Base-by-base conservation (phyloP, 1,284 basidiomycete species). In the Tausonia pullulans region DNA sequence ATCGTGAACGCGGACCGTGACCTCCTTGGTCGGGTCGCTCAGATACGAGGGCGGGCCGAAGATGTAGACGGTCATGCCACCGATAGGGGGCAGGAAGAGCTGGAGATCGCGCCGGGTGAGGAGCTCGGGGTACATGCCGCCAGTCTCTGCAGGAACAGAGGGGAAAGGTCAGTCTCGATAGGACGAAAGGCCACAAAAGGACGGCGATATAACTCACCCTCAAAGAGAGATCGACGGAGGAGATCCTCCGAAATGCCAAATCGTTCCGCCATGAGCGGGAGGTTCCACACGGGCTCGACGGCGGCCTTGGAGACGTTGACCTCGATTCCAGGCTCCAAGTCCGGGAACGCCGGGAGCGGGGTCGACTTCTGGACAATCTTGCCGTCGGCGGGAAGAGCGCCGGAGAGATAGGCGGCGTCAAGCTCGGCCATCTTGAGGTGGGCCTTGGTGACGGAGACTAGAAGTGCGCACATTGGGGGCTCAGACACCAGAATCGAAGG, bases 71-170 rank as follows among this genome's bases (percentile, higher is more conserved):
- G 93, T 95, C 71, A 93, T 75, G 50, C 86, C 86, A 3, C 92
- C 92, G 68, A 98, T 97, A 0, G 94, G 95, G 0, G 95, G 94
- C 0, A 97, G 81, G 81, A 97, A 97, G 40, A 93, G 82, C 74
- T 95, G 94, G 79, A 98, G 87, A 73, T 96, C 92, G 0, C 90
- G 92, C 13, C 94, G 85, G 9, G 94, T 97, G 70, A 98, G 86
- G 58, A 98, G 83, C 71, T 98, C 94, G 2, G 93, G 93, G 75
- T 96, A 95, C 87, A 94, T 94, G 72, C 92, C 93, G 70, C 92
- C 92, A 0, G 70, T 67, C 62, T 67, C 61, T 54, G 54, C 13
- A 39, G 41, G 14, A 13, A 49, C 6, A 8, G 40, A 40, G n/a
- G 7, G 13, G 11, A 16, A 39, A 54, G 40, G 56, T 46, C 61